Evolutionary conservation across 169 alveolate species (phyloP).

Genomic region (Plasmodium ovale): DNA sequence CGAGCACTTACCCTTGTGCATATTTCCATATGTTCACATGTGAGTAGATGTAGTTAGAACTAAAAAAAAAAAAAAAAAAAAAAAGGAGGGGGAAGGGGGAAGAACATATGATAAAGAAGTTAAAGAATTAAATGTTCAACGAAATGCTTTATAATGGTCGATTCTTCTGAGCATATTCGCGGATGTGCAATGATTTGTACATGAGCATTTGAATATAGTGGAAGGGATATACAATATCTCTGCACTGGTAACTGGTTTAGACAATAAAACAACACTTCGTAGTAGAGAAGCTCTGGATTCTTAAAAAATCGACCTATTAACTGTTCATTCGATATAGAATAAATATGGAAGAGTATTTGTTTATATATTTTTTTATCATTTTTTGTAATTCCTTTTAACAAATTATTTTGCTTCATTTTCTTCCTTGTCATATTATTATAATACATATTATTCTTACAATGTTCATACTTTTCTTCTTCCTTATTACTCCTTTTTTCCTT

Average conservation of each 20-base stretch:
- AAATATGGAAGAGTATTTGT: slow-evolving; percentile 41
- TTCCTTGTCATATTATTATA: not conserved
- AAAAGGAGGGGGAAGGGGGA: not conserved
- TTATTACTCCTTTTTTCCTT: not conserved
- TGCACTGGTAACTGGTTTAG: slow-evolving; percentile 57
- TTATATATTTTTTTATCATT: slow-evolving; percentile 49
- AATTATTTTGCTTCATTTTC: slow-evolving; percentile 22
- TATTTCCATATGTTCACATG: too few species aligned
- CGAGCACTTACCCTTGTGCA: too few species aligned
- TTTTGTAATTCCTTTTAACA: slow-evolving; percentile 69
- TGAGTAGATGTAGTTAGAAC: too few species aligned
- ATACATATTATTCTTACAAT: not conserved
- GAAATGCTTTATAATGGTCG: slow-evolving; percentile 59
- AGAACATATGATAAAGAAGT: not conserved
- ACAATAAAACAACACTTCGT: slow-evolving; percentile 62
- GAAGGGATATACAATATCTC: slow-evolving; percentile 47
- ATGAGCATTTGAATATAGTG: slow-evolving; percentile 67
- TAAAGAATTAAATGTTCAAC: slow-evolving; percentile 61
- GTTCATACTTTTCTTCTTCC: not conserved
- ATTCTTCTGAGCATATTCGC: slow-evolving; percentile 53
- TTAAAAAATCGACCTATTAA: slow-evolving; percentile 40
- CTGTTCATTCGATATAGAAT: slow-evolving; percentile 51
- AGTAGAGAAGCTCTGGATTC: slow-evolving; percentile 61
- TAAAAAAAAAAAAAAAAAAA: too few species aligned
- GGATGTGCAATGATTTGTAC: slow-evolving; percentile 76